Evolutionary conservation across 2,329 filamentous ascomycete species (phyloP).

Genomic region (Trichoderma hamatum): DNA sequence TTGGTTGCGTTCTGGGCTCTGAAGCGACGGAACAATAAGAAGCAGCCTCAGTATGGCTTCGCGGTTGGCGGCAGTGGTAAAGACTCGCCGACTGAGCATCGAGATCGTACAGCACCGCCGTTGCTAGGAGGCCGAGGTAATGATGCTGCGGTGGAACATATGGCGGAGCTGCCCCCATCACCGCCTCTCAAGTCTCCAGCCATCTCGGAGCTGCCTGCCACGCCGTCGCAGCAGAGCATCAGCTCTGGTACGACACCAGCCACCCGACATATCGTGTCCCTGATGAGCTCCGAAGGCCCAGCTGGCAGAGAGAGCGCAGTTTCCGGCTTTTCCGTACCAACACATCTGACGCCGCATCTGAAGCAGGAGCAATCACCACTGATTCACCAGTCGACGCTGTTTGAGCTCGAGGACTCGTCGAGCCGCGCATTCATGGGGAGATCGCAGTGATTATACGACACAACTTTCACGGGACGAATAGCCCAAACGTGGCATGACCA

Average conservation of each 20-base stretch:
- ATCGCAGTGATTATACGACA: background rate
- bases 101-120: background rate
- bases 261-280: constrained; percentile 1
- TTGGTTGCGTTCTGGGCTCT: background rate
- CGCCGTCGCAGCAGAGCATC: constrained; percentile 15
- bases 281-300: constrained; percentile 4
- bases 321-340: constrained; percentile 4
- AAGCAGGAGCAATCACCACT: constrained; percentile 2
- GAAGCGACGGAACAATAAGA: background rate
- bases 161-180: background rate
- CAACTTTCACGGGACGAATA: background rate
- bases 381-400: constrained; percentile 9
- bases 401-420: constrained; percentile 25
- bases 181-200: background rate
- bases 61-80: background rate
- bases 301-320: constrained; percentile 11
- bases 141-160: background rate
- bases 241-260: constrained; percentile 11
- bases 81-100: constrained; percentile 7
- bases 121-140: constrained; percentile 1
- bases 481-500: background rate
- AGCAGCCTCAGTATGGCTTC: background rate
- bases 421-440: constrained; percentile 7
- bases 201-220: constrained; percentile 23
- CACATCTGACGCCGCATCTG: background rate